These are phyloP conservation scores for Aureobasidium sp. DNA, from an alignment of 2,329 filamentous ascomycete genomes.

Conservation along the genomic window DNA sequence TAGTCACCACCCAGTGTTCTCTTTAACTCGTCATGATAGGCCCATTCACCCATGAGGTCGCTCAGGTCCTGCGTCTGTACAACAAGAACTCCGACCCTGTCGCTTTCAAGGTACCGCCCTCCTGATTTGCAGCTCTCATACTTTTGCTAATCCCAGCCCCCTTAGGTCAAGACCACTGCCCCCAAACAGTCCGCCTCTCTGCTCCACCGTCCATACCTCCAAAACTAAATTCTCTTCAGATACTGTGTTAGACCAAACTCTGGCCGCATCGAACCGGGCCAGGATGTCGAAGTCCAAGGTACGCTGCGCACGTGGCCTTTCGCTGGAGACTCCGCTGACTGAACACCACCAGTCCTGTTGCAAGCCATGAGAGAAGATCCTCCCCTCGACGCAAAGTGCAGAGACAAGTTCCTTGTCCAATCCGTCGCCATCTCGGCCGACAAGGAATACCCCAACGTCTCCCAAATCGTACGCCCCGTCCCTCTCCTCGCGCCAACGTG, in stretches of 20 bases:
- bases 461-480: conserved; percentile 61
- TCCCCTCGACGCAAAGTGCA: conserved; percentile 76
- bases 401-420: conserved; percentile 96
- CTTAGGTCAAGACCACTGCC: conserved; percentile 94
- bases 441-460: conserved; percentile 66
- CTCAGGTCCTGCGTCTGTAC: conserved; percentile 52
- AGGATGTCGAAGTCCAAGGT: conserved; percentile 91
- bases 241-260: conserved; percentile 98
- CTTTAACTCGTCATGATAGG: conserved; percentile 36
- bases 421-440: conserved; percentile 77
- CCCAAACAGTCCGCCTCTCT: conserved; percentile 78
- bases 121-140: not conserved
- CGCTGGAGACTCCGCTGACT: conserved; percentile 14
- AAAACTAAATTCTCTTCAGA: conserved; percentile 43
- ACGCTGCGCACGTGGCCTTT: conserved; percentile 26
- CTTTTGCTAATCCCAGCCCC: not conserved
- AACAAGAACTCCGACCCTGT: conserved; percentile 53
- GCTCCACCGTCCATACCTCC: not conserved
- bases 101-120: conserved; percentile 53
- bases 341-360: conserved; percentile 62
- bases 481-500: not conserved
- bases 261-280: conserved; percentile 84
- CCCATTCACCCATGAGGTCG: conserved; percentile 58
- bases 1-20: not conserved
- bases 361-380: conserved; percentile 98